These are phyloP conservation scores for Glycyrrhiza uralensis DNA, from an alignment of 306 rosid genomes.

Conservation along the genomic window DNA sequence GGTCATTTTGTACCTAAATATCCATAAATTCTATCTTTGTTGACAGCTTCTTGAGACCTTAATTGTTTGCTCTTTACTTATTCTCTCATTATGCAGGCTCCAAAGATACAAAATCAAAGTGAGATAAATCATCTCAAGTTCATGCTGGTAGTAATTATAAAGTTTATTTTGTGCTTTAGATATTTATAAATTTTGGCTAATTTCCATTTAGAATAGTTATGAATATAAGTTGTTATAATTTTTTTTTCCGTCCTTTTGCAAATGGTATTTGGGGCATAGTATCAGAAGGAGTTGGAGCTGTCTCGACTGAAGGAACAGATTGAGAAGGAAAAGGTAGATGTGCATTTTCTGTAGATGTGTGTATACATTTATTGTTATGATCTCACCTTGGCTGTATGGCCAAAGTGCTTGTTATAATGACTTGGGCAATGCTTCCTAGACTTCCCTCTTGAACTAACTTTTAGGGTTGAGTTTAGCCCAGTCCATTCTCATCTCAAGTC, in stretches of 20 bases:
- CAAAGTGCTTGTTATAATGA: background rate
- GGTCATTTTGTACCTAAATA: constrained; percentile 41
- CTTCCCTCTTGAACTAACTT: background rate
- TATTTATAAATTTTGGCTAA: background rate
- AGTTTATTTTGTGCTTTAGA: constrained; percentile 12
- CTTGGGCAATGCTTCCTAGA: background rate
- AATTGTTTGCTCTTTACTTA: constrained; percentile 23
- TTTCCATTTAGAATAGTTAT: constrained; percentile 10
- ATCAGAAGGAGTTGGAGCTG: constrained; percentile 83
- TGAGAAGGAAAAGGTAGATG: constrained; percentile 77
- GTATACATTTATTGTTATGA: background rate
- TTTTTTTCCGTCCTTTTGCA: constrained; percentile 4
- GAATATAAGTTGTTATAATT: constrained; percentile 19
- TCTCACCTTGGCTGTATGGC: background rate
- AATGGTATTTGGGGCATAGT: constrained; percentile 42
- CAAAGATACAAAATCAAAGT: constrained; percentile 43
- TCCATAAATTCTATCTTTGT: constrained; percentile 14
- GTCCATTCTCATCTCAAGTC: background rate
- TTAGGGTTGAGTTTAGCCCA: background rate
- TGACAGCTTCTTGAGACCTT: constrained; percentile 16
- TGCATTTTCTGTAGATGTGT: constrained; percentile 12
- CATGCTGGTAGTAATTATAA: constrained; percentile 68
- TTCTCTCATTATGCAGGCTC: constrained; percentile 45
- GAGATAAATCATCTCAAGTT: constrained; percentile 68
- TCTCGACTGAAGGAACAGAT: constrained; percentile 72